These are phyloP conservation scores for Cryptococcus jaspeensis DNA, from an alignment of 1,284 basidiomycete species.

Conservation along the genomic window DNA sequence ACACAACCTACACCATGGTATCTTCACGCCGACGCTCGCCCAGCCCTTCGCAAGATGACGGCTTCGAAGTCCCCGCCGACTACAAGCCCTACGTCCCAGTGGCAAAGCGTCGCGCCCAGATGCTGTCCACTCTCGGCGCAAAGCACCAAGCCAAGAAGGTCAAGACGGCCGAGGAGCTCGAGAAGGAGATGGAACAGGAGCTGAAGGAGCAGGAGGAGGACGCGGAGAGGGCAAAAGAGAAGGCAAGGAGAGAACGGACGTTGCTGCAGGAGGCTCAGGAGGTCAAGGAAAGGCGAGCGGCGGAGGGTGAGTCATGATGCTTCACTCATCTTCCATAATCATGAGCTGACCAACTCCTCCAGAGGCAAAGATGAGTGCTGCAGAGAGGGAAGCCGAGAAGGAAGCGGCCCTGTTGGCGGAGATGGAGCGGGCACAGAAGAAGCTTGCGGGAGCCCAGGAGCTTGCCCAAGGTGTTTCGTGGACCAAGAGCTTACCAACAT, in stretches of 20 bases:
- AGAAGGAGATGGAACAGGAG: slow-evolving; percentile 59
- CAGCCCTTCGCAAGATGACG: slow-evolving; percentile 52
- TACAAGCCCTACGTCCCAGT: slow-evolving; percentile 88
- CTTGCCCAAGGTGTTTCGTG: slow-evolving; percentile 90
- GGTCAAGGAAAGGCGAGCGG: slow-evolving; percentile 75
- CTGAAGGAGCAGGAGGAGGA: slow-evolving; percentile 72
- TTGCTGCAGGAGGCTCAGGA: slow-evolving; percentile 88
- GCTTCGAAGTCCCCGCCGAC: slow-evolving; percentile 40
- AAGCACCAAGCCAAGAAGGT: slow-evolving; percentile 57
- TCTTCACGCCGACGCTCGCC: slow-evolving; percentile 8
- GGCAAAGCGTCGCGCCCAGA: slow-evolving; percentile 76
- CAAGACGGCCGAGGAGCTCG: slow-evolving; percentile 59
- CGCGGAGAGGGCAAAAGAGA: slow-evolving; percentile 70
- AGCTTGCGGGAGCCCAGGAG: slow-evolving; percentile 88
- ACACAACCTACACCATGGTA: slow-evolving; percentile 9
- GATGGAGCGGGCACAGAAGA: slow-evolving; percentile 78
- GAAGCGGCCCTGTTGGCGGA: slow-evolving; percentile 89
- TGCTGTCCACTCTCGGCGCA: slow-evolving; percentile 65
- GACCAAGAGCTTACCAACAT: slow-evolving; percentile 78
- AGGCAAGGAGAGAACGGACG: slow-evolving; percentile 75
- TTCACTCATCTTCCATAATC: neutral
- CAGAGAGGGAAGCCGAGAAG: slow-evolving; percentile 78
- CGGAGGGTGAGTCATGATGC: slow-evolving; percentile 62
- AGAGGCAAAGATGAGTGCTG: slow-evolving; percentile 83
- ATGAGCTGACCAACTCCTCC: slow-evolving; percentile 2